These are phyloP conservation scores for Isoetes taiwanensis DNA, from an alignment of 75 land plant genomes.

Conservation along the genomic window DNA sequence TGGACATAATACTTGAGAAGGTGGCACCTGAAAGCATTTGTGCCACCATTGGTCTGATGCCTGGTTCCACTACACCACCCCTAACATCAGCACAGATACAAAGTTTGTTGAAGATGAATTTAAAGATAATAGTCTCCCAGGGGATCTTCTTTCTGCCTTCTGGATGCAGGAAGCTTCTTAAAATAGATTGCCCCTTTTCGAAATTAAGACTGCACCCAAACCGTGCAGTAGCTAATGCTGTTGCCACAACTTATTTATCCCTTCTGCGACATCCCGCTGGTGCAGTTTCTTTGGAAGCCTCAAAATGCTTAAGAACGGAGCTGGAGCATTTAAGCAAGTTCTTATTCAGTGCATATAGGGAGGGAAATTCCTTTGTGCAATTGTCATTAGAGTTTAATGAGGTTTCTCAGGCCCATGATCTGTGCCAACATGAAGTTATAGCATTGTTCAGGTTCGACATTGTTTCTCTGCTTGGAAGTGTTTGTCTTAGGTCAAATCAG, in stretches of 20 bases:
- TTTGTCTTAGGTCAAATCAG: background rate
- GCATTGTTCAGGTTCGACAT: conserved; percentile 70
- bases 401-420: background rate
- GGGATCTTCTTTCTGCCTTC: conserved; percentile 48
- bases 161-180: conserved; percentile 43
- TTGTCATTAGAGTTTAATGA: background rate
- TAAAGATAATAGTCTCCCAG: conserved; percentile 60
- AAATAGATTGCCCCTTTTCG: conserved; percentile 46
- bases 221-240: conserved; percentile 53
- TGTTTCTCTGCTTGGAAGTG: conserved; percentile 30
- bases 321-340: conserved; percentile 30
- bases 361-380: background rate
- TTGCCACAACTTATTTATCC: conserved; percentile 71
- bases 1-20: conserved; percentile 48
- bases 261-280: conserved; percentile 61
- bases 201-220: conserved; percentile 80
- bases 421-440: conserved; percentile 40
- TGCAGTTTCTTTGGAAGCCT: conserved; percentile 40
- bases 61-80: conserved; percentile 7
- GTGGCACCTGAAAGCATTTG: conserved; percentile 7
- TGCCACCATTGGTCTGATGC: conserved; percentile 4
- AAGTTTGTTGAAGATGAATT: conserved; percentile 57
- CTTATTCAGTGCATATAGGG: conserved; percentile 15
- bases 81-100: conserved; percentile 23
- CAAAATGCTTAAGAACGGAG: conserved; percentile 46